Conservation (phyloP, 352 stramenopile genomes). For the Phytophthora megakarya region DNA sequence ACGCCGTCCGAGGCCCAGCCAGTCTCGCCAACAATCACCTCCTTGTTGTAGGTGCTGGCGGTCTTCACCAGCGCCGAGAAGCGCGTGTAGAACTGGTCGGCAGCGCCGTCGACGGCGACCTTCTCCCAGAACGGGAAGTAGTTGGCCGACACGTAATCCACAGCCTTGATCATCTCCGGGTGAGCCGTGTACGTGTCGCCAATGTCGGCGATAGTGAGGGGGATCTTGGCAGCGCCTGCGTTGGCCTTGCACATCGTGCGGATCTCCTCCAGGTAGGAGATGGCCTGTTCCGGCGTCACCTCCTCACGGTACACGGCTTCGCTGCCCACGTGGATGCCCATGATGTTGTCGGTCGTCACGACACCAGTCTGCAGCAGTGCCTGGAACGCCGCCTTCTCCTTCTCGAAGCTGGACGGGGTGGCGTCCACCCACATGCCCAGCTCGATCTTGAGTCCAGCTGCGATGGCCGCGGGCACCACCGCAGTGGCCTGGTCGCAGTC, state of each 20-base stretch:
- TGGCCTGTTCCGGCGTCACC: conserved; percentile 43
- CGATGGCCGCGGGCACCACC: conserved; percentile 46
- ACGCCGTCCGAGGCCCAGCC: conserved; percentile 59
- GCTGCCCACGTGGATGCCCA: conserved; percentile 70
- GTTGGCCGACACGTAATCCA: conserved; percentile 69
- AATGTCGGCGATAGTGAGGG: conserved; percentile 73
- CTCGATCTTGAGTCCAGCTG: conserved; percentile 52
- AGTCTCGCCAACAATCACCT: conserved; percentile 71
- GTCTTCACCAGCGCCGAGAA: conserved; percentile 42
- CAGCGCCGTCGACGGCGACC: conserved; percentile 39
- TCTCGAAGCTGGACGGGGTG: conserved; percentile 39
- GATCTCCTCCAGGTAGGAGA: conserved; percentile 63
- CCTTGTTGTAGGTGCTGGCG: conserved; percentile 47
- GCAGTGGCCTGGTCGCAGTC: conserved; percentile 54
- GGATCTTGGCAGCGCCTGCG: conserved; percentile 38
- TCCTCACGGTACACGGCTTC: conserved; percentile 73
- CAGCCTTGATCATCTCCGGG: conserved; percentile 58
- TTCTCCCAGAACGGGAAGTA: conserved; percentile 78
- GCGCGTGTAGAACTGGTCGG: conserved; percentile 51
- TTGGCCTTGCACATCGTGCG: conserved; percentile 44
- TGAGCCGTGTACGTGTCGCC: conserved; percentile 54
- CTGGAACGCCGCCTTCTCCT: conserved; percentile 52
- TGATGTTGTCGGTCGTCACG: conserved; percentile 45
- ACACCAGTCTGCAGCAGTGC: conserved; percentile 46
- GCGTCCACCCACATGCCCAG: conserved; percentile 62